Conservation (phyloP, 2,329 filamentous ascomycete genomes). For the Diaporthe ampelina region DNA sequence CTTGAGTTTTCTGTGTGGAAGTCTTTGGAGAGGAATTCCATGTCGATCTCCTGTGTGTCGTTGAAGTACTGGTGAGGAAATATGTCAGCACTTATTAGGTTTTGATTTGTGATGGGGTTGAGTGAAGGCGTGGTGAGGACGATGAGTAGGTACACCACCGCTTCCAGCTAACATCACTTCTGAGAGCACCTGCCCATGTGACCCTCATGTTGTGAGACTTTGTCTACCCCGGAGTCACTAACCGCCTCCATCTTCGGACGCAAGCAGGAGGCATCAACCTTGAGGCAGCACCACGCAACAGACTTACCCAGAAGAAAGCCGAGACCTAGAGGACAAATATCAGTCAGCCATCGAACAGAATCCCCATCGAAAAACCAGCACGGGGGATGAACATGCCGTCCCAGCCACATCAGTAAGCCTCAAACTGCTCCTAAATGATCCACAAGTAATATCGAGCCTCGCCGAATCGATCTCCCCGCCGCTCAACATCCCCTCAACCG, state of each 20-base stretch:
- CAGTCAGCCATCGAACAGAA: background rate
- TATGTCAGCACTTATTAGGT: constrained; percentile 37
- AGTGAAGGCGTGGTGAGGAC: background rate
- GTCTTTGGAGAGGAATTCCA: constrained; percentile 81
- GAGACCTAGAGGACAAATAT: constrained; percentile 55
- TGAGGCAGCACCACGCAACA: background rate
- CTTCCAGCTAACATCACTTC: background rate
- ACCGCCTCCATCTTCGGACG: too few relatives aligned
- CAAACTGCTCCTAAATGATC: constrained; percentile 78
- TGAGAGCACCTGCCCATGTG: background rate
- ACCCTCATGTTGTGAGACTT: background rate
- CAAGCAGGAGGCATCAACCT: too few relatives aligned
- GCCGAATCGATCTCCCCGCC: constrained; percentile 75
- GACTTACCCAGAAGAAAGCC: constrained; percentile 82
- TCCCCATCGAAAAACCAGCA: background rate
- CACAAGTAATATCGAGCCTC: constrained; percentile 75
- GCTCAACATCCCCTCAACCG: constrained; percentile 66
- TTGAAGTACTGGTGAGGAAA: constrained; percentile 74
- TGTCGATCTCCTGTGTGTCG: constrained; percentile 84
- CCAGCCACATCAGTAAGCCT: constrained; percentile 72
- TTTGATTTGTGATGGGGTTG: background rate
- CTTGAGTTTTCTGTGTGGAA: constrained; percentile 65
- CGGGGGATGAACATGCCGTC: constrained; percentile 61
- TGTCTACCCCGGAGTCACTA: background rate
- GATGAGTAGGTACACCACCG: background rate